Evolutionary conservation across 768 basidiomycete species (phyloP), one percentile per base, ranked within the genome.

Genomic region (Daedaleopsis nitida): DNA sequence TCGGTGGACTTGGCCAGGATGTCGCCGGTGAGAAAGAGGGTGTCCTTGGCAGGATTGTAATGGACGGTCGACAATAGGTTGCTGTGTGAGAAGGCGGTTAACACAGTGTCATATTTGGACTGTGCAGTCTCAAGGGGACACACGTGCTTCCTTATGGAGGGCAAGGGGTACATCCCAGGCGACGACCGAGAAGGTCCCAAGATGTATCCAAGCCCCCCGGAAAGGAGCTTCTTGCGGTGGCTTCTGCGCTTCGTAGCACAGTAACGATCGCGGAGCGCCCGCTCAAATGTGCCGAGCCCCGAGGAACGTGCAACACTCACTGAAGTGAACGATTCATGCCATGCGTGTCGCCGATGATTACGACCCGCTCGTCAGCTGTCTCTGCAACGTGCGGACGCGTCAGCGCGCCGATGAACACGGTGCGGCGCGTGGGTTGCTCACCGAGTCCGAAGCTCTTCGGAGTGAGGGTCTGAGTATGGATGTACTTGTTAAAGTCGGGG

Each of bases 341-440:
- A 78, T 98, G 96, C 8, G 97, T 80, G 68, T 98, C 96, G 9
- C 95, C 96, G 13, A 97, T 77, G 61, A 94, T 75, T 45, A 98
- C 84, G 27, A 89, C 77, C 16, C 93, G 85, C 63, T 72, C 78
- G 27, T 75, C 67, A 3, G 80, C 72, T 14, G 83, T 77, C 59
- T 81, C 90, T 90, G 52, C 34, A 19, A 42, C 11, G 44, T 23
- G 32, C 56, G 51, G 21, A 35, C 53, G 42, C 24, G 10, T 37
- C 27, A 10, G 42, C 9, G 5, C 49, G 23, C 12, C 6, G 16
- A 42, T 34, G 39, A n/a, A 2, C 1, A 19, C 37, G 10, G 4
- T 34, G 16, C 1, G n/a, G 27, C 42, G 27, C 1, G 16, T 1
- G 27, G 27, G 27, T 16, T 19, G 62, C 70, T 57, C 63, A 89